phyloP scores from a whole-genome alignment of 192 early-diverging fungal species.

The Chytriomyces confervae region DNA sequence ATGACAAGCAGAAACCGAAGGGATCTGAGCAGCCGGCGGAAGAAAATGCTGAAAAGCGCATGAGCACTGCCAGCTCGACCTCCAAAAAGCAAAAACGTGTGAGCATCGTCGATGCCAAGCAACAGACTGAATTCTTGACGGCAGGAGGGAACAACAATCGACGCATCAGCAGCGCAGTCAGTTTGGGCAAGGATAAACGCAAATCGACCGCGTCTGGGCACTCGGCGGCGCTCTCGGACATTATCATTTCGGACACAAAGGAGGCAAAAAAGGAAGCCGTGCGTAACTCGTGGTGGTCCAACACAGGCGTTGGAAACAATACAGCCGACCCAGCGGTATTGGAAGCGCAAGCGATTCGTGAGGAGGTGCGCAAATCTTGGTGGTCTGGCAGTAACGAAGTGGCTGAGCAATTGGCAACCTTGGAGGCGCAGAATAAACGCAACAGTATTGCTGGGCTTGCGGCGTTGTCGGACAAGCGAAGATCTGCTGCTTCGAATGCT shows the following conservation, averaged over 20 bases:
- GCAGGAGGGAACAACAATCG: not conserved
- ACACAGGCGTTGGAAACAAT: slow-evolving; percentile 26
- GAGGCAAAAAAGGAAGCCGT: slow-evolving; percentile 38
- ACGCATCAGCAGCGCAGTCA: not conserved
- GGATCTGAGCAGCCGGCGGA: not conserved
- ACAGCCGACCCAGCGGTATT: slow-evolving; percentile 33
- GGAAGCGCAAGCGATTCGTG: slow-evolving; percentile 36
- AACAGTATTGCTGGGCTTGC: slow-evolving; percentile 1
- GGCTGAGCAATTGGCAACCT: slow-evolving; percentile 3
- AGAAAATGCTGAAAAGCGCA: not conserved
- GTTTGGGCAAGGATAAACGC: not conserved
- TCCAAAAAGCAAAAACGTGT: not conserved
- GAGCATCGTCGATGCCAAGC: not conserved
- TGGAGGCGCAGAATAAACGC: slow-evolving; percentile 9
- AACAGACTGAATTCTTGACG: not conserved
- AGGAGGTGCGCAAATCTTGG: slow-evolving; percentile 31
- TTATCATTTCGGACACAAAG: slow-evolving; percentile 29
- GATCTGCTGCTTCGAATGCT: slow-evolving; percentile 20
- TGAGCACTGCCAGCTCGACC: not conserved
- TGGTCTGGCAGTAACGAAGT: slow-evolving; percentile 26
- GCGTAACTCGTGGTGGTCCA: slow-evolving; percentile 39
- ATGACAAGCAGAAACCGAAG: not conserved
- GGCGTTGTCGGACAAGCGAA: slow-evolving; percentile 11
- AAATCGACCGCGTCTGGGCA: slow-evolving; percentile 26
- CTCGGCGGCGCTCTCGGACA: not conserved